Evolutionary conservation across 352 stramenopile genomes (phyloP), one percentile per base, ranked within the genome.

Genomic region (Blastocystis sp.): DNA sequence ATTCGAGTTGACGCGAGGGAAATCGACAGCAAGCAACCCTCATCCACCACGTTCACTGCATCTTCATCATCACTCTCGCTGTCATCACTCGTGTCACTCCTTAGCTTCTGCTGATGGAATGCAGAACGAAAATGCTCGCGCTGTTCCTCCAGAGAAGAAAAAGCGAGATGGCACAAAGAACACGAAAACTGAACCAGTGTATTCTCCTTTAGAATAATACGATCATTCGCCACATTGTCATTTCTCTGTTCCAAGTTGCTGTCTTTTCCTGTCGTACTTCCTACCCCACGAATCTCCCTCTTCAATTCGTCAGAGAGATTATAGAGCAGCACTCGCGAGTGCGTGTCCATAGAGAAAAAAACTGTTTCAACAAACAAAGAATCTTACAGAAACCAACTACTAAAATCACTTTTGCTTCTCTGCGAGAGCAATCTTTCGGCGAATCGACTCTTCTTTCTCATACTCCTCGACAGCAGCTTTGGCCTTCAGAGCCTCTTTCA

Each of bases 61-160:
- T 87, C 87, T 0, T 76, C 70, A 2, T 90, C 66, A 5, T 39
- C 34, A 2, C 90, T 91, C 2, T 73, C 76, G 11, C 90, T 62
- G 7, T 93, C 89, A 0, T 93, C 93, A 23, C 92, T 92, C 20
- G 91, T 93, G 64, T 92, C 91, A 75, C 93, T 93, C 80, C 95
- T 95, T 50, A 96, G 90, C 87, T 95, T 96, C 37, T 92, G 88
- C 62, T 93, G 93, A 89, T 96, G 94, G 73, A 91, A 93, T 34
- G 94, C 90, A 7, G 91, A 94, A 90, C 95, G 95, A 76, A 95
- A 96, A 76, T 96, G 94, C 73, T 90, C 89, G 87, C 95, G 92
- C 90, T 96, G 94, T 15, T 93, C 93, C n/a, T 95, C 91, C 56
- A 95, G 90, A 55, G 93, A 93, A 6, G 89, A 90, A 64, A 96